Evolutionary conservation across 176 grass and related monocot species (phyloP).

Genomic region (Saccharum spontaneum): DNA sequence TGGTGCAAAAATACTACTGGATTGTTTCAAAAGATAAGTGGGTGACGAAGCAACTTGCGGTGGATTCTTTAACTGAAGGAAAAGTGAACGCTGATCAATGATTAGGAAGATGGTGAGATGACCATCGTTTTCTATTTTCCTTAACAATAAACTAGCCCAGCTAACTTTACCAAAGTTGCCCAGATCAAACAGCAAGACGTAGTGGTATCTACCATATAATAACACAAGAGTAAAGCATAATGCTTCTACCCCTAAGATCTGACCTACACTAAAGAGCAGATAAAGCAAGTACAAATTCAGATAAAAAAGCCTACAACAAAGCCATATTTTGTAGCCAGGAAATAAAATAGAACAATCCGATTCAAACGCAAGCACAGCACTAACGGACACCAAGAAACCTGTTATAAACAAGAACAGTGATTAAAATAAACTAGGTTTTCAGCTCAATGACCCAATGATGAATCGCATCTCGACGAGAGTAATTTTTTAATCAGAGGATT

Average conservation of each 20-base stretch:
- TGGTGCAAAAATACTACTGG: conserved; percentile 18
- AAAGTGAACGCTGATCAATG: conserved; percentile 45
- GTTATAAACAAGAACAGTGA: conserved; percentile 7
- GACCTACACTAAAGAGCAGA: conserved; percentile 30
- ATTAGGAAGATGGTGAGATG: conserved; percentile 63
- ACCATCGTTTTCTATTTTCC: conserved; percentile 48
- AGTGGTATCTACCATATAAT: conserved; percentile 54
- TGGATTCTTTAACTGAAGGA: conserved; percentile 40
- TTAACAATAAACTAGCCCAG: conserved; percentile 42
- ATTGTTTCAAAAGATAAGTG: conserved; percentile 27
- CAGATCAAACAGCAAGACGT: conserved; percentile 44
- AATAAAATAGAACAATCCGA: conserved; percentile 29
- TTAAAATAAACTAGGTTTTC: conserved; percentile 12
- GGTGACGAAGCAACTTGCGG: conserved; percentile 29
- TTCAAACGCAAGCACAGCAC: conserved; percentile 31
- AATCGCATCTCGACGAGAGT: conserved; percentile 15
- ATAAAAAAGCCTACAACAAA: conserved; percentile 29
- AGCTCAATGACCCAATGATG: conserved; percentile 18
- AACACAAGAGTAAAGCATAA: conserved; percentile 27
- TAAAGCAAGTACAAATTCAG: conserved; percentile 44
- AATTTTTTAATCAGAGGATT: conserved; percentile 11
- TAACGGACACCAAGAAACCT: conserved; percentile 17
- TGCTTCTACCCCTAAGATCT: conserved; percentile 41
- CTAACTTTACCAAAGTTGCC: conserved; percentile 59
- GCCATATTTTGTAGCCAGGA: conserved; percentile 18